Evolutionary conservation across 805 yeast genomes (phyloP).

Genomic region (Yamadazyma takamatsuzukensis): DNA sequence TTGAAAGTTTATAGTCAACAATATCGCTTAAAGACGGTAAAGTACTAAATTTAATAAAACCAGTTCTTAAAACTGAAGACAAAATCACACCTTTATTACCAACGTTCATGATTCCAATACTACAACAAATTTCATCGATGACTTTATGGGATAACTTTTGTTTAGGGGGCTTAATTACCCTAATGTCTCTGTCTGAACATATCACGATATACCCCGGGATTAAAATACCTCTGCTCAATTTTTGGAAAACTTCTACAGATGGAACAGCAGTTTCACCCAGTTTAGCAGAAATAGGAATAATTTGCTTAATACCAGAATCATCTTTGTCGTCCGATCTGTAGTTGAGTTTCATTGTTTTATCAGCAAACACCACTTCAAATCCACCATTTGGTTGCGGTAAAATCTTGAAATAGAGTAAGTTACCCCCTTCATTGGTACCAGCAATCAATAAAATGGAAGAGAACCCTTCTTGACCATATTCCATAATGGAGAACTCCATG

Average conservation of each 20-base stretch:
- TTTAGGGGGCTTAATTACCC: constrained; percentile 59
- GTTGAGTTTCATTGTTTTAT: constrained; percentile 34
- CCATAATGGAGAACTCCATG: constrained; percentile 72
- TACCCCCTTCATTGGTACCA: constrained; percentile 75
- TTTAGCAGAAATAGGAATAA: constrained; percentile 56
- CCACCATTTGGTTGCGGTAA: constrained; percentile 61
- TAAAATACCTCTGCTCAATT: constrained; percentile 56
- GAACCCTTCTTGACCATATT: constrained; percentile 60
- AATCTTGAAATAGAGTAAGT: constrained; percentile 59
- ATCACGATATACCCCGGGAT: constrained; percentile 62
- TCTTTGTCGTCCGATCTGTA: constrained; percentile 42
- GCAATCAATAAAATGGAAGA: constrained; percentile 70
- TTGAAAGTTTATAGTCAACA: constrained; percentile 37
- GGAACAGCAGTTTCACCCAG: constrained; percentile 74
- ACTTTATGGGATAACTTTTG: constrained; percentile 62
- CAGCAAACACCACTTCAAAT: constrained; percentile 53
- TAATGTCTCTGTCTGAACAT: constrained; percentile 55
- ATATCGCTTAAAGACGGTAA: constrained; percentile 66
- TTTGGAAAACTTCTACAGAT: constrained; percentile 49
- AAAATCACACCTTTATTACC: constrained; percentile 44
- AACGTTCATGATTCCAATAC: constrained; percentile 49
- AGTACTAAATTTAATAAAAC: constrained; percentile 45
- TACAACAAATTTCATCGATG: constrained; percentile 46
- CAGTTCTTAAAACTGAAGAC: constrained; percentile 43
- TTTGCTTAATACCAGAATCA: constrained; percentile 48